Percentiles rank a stretch among this genome's conserved stretches.
Evolutionary conservation across 1,284 basidiomycete genomes (phyloP).

Genomic region (Tilletia indica): DNA sequence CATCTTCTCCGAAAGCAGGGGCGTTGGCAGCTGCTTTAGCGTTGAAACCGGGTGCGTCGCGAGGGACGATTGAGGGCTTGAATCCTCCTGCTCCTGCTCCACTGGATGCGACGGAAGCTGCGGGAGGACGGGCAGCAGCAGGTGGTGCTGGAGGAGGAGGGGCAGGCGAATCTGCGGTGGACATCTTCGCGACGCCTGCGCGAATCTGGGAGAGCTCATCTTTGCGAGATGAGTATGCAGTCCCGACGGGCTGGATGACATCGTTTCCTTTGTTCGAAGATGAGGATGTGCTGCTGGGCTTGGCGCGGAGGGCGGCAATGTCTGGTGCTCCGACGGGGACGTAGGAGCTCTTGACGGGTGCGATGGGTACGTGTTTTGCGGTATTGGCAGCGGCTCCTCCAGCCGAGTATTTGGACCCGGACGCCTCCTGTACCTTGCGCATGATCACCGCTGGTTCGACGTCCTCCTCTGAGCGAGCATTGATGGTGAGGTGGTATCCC

Average conservation of each 20-base stretch:
- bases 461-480: slow-evolving; percentile 80
- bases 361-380: slow-evolving; percentile 44
- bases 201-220: slow-evolving; percentile 50
- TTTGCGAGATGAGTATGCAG: slow-evolving; percentile 42
- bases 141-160: slow-evolving; percentile 24
- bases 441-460: slow-evolving; percentile 59
- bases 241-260: slow-evolving; percentile 46
- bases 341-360: slow-evolving; percentile 45
- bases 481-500: slow-evolving; percentile 81
- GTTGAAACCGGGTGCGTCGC: slow-evolving; percentile 12
- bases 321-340: slow-evolving; percentile 54
- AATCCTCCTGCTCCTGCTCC: background rate
- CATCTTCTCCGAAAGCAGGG: slow-evolving; percentile 12
- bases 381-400: slow-evolving; percentile 50
- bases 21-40: slow-evolving; percentile 15
- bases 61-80: background rate
- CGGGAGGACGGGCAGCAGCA: slow-evolving; percentile 23
- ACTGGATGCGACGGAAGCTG: slow-evolving; percentile 1
- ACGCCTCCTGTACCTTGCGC: slow-evolving; percentile 81
- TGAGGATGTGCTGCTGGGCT: slow-evolving; percentile 8
- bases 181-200: slow-evolving; percentile 29
- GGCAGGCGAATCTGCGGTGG: slow-evolving; percentile 17
- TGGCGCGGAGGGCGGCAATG: slow-evolving; percentile 46
- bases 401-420: slow-evolving; percentile 82
- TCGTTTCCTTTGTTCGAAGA: slow-evolving; percentile 27